A percentile compares a stretch with the other conserved stretches of the same genome.
These are phyloP conservation scores for Periconia digitata DNA, from an alignment of 2,329 filamentous ascomycete genomes.

Conservation along the genomic window DNA sequence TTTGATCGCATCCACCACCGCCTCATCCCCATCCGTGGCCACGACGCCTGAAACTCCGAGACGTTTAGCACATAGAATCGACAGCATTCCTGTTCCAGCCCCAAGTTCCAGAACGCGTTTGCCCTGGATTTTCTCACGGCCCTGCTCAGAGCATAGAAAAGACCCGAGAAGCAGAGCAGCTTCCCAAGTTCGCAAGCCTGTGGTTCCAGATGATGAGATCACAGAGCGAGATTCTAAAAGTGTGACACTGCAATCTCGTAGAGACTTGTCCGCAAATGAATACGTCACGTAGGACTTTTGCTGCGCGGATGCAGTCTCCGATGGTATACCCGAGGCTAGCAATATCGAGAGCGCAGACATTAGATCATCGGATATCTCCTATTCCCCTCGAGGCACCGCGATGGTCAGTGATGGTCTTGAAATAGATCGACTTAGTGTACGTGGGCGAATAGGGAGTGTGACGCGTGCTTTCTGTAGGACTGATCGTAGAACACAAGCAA, in stretches of 20 bases:
- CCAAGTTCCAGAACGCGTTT: constrained; percentile 72
- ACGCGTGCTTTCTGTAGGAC: neutral
- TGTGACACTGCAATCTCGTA: constrained; percentile 52
- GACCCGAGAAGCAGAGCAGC: constrained; percentile 73
- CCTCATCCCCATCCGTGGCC: constrained; percentile 73
- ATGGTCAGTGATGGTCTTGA: constrained; percentile 24
- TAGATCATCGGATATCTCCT: constrained; percentile 84
- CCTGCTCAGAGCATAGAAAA: constrained; percentile 57
- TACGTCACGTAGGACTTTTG: constrained; percentile 78
- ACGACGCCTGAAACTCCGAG: constrained; percentile 62
- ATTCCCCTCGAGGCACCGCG: constrained; percentile 19
- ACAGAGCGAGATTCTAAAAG: constrained; percentile 70
- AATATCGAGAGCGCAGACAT: constrained; percentile 69
- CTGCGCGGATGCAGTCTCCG: constrained; percentile 67
- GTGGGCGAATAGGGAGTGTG: neutral
- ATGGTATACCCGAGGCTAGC: constrained; percentile 64
- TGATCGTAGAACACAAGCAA: constrained; percentile 10
- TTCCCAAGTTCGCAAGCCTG: constrained; percentile 79
- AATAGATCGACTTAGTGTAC: constrained; percentile 4
- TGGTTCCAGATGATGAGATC: constrained; percentile 71
- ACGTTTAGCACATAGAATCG: constrained; percentile 71
- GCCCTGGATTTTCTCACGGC: constrained; percentile 51
- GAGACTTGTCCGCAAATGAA: constrained; percentile 36
- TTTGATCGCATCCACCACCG: constrained; percentile 67
- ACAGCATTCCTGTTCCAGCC: constrained; percentile 74